Conservation (phyloP, 2,329 filamentous ascomycete genomes). For the Alternaria longipes region DNA sequence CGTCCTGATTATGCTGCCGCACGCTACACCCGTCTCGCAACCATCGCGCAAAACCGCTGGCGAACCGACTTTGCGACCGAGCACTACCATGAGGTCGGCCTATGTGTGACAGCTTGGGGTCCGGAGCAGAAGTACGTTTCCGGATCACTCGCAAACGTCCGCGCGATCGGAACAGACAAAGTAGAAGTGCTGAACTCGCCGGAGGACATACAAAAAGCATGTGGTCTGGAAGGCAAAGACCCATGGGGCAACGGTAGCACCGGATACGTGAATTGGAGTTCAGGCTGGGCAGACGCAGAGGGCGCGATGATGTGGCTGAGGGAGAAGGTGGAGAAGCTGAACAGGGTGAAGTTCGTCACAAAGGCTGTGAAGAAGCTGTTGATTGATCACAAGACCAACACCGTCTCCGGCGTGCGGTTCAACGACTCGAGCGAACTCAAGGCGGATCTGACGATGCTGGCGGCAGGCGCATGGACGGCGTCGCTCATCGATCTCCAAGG, state of each 20-base stretch:
- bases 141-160: conserved; percentile 48
- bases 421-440: conserved; percentile 59
- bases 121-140: conserved; percentile 54
- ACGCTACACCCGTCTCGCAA: conserved; percentile 78
- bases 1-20: conserved; percentile 82
- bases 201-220: conserved; percentile 52
- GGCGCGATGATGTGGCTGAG: conserved; percentile 73
- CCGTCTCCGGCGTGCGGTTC: conserved; percentile 68
- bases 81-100: conserved; percentile 75
- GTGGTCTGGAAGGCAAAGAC: conserved; percentile 54
- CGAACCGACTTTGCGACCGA: conserved; percentile 70
- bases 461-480: conserved; percentile 87
- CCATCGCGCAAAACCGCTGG: conserved; percentile 75
- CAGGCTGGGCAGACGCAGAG: conserved; percentile 84
- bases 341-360: conserved; percentile 61
- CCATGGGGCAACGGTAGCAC: conserved; percentile 60
- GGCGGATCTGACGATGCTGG: conserved; percentile 79
- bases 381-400: conserved; percentile 47
- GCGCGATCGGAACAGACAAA: conserved; percentile 48
- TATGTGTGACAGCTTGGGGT: conserved; percentile 70
- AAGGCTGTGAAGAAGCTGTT: conserved; percentile 59
- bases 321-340: conserved; percentile 62
- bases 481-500: conserved; percentile 80
- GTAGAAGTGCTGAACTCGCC: conserved; percentile 51
- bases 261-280: conserved; percentile 77